Conservation (phyloP, 176 grass and related monocot species). For the Aegilops bicornis region DNA sequence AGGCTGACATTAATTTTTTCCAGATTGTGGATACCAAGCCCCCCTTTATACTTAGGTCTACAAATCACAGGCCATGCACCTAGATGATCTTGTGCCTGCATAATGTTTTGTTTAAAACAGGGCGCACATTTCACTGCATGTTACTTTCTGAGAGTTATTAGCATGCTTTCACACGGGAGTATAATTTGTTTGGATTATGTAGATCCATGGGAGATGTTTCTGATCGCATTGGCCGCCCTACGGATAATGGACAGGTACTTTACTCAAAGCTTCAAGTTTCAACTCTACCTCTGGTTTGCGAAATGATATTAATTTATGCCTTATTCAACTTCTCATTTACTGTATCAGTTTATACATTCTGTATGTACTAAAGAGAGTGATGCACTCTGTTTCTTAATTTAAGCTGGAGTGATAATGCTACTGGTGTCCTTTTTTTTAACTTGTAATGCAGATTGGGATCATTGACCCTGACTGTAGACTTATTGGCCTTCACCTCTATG, state of each 20-base stretch:
- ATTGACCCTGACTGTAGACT: slow-evolving; percentile 93
- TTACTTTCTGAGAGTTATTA: background rate
- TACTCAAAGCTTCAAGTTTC: background rate
- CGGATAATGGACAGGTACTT: slow-evolving; percentile 91
- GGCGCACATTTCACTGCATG: background rate
- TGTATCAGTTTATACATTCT: background rate
- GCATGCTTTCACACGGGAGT: background rate
- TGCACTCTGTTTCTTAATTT: background rate
- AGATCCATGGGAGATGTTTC: slow-evolving; percentile 99
- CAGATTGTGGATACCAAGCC: background rate
- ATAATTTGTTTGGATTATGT: slow-evolving; percentile 38
- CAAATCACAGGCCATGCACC: background rate
- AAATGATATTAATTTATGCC: slow-evolving; percentile 9
- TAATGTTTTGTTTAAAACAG: background rate
- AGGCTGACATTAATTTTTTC: background rate
- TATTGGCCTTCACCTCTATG: slow-evolving; percentile 92
- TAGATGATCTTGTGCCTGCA: background rate
- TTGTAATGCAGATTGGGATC: slow-evolving; percentile 79
- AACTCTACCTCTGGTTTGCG: background rate
- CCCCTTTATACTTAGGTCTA: background rate
- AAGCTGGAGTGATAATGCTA: background rate
- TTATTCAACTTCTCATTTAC: slow-evolving; percentile 1
- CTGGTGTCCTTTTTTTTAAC: background rate
- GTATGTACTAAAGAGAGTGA: background rate
- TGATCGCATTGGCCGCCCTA: slow-evolving; percentile 96